A percentile compares a stretch with the other conserved stretches of the same genome.
phyloP scores from a whole-genome alignment of 2,329 filamentous ascomycete species.

The Davidsoniella australis region DNA sequence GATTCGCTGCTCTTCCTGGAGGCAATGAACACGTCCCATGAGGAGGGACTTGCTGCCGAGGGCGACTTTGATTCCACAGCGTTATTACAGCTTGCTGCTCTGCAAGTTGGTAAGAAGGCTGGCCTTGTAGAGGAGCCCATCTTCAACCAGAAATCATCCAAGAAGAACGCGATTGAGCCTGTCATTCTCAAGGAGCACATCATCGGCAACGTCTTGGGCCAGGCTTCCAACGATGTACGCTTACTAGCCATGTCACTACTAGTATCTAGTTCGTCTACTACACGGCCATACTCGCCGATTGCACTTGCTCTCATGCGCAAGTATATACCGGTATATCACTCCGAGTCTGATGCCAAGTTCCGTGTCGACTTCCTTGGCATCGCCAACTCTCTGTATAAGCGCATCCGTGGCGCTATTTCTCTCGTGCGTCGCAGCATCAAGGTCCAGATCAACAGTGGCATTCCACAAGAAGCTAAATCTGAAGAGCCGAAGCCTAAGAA shows the following conservation, averaged over 20 bases:
- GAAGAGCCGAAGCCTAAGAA: slow-evolving; percentile 11
- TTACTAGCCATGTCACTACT: slow-evolving; percentile 70
- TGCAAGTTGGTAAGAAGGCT: slow-evolving; percentile 54
- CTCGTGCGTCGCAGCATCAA: slow-evolving; percentile 31
- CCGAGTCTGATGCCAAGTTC: slow-evolving; percentile 74
- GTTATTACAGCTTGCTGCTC: slow-evolving; percentile 45
- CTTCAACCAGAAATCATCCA: slow-evolving; percentile 11
- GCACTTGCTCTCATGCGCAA: slow-evolving; percentile 45
- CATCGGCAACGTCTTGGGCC: slow-evolving; percentile 34
- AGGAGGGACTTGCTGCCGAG: slow-evolving; percentile 19
- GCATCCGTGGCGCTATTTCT: slow-evolving; percentile 50
- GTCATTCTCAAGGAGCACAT: slow-evolving; percentile 26
- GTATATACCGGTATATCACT: slow-evolving; percentile 55
- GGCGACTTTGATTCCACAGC: slow-evolving; percentile 34
- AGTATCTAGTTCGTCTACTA: slow-evolving; percentile 57
- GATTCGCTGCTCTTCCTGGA: slow-evolving; percentile 41
- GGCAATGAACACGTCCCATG: slow-evolving; percentile 34
- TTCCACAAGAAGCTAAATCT: slow-evolving; percentile 19
- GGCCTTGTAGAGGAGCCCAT: slow-evolving; percentile 50
- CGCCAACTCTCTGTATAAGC: slow-evolving; percentile 58
- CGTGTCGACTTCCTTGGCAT: slow-evolving; percentile 64
- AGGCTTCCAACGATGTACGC: slow-evolving; percentile 47
- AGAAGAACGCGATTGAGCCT: slow-evolving; percentile 13
- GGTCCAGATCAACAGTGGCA: slow-evolving; percentile 19
- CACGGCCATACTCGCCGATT: slow-evolving; percentile 48